Conservation (phyloP, 2,329 filamentous ascomycete species). For the Ophiocordyceps camponoti-saundersi region DNA sequence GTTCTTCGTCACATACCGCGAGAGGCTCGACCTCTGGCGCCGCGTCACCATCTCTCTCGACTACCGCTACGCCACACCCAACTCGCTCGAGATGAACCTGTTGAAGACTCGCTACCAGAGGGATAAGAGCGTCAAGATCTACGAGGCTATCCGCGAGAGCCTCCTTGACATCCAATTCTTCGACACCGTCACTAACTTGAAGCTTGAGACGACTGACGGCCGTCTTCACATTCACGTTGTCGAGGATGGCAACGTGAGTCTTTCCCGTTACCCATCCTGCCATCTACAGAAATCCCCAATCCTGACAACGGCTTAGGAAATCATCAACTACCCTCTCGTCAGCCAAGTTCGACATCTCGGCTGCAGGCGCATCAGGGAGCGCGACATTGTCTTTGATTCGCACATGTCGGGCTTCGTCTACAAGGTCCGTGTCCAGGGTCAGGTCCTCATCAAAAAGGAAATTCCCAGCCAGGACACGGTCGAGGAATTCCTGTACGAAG, state of each 20-base stretch:
- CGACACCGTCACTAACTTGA: conserved; percentile 87
- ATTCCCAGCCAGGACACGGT: conserved; percentile 91
- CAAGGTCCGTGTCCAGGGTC: conserved; percentile 57
- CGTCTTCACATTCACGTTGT: conserved; percentile 91
- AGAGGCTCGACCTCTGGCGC: conserved; percentile 63
- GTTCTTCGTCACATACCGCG: conserved; percentile 91
- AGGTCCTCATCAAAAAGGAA: conserved; percentile 84
- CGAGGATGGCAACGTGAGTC: conserved; percentile 68
- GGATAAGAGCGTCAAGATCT: conserved; percentile 85
- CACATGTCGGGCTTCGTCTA: conserved; percentile 97
- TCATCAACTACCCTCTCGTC: conserved; percentile 67
- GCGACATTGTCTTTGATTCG: conserved; percentile 66
- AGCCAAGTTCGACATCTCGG: conserved; percentile 58
- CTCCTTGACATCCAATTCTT: conserved; percentile 92
- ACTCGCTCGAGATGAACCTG: conserved; percentile 76
- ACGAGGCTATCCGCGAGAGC: conserved; percentile 85
- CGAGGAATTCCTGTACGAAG: conserved; percentile 93
- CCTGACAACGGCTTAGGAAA: conserved; percentile 38
- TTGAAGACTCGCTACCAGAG: conserved; percentile 64
- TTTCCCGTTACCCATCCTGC: neutral
- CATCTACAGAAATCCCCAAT: neutral
- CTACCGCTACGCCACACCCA: conserved; percentile 63
- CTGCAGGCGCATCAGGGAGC: conserved; percentile 50
- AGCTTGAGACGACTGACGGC: conserved; percentile 75
- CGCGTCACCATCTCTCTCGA: conserved; percentile 87